Evolutionary conservation across 768 basidiomycete species (phyloP).

Genomic region (Pleurotus giganteus): DNA sequence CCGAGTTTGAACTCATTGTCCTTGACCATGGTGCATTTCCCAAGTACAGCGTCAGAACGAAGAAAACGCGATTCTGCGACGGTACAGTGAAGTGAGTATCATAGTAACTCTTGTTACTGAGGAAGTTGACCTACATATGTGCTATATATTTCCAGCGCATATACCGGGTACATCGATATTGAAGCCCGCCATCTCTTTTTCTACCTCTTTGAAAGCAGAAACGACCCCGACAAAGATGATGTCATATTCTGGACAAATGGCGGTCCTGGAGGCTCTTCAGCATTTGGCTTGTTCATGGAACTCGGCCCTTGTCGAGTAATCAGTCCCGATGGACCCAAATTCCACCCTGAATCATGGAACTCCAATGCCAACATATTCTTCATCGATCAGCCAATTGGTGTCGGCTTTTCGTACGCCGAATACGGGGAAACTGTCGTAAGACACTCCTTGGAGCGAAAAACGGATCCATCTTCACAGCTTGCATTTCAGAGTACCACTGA

Average conservation of each 20-base stretch:
- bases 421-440: conserved; percentile 57
- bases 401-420: conserved; percentile 66
- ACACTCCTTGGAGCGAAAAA: neutral
- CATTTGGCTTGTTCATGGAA: conserved; percentile 72
- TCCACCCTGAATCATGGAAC: conserved; percentile 66
- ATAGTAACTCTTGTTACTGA: neutral
- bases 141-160: conserved; percentile 25
- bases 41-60: conserved; percentile 37
- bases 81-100: conserved; percentile 33
- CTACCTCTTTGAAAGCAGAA: conserved; percentile 76
- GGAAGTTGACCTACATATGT: neutral
- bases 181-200: conserved; percentile 66
- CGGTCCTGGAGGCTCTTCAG: conserved; percentile 41
- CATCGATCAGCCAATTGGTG: conserved; percentile 60
- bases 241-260: conserved; percentile 58
- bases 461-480: neutral
- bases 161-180: conserved; percentile 69
- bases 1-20: neutral
- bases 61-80: conserved; percentile 38
- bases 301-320: conserved; percentile 70
- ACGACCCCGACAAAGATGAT: conserved; percentile 56
- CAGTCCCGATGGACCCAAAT: conserved; percentile 44
- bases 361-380: conserved; percentile 62
- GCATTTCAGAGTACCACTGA: conserved; percentile 51
- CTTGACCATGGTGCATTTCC: conserved; percentile 45